phyloP scores from a whole-genome alignment of 768 basidiomycete genomes.

The Tylopilus vinaceipallidus region DNA sequence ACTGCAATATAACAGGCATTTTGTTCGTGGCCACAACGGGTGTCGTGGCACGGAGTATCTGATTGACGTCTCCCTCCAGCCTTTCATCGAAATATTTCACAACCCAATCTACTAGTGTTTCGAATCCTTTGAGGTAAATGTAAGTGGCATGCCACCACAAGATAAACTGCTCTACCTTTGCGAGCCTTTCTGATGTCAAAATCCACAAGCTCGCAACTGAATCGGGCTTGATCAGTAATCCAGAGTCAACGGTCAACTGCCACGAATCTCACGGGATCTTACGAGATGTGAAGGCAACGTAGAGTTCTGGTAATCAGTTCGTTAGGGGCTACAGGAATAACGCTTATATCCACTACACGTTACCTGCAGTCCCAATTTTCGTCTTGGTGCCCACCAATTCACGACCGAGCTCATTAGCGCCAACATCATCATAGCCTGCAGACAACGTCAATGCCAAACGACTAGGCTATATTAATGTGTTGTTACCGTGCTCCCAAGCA shows the following conservation, averaged over 20 bases:
- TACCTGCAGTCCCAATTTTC: slow-evolving; percentile 83
- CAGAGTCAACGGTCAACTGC: not conserved
- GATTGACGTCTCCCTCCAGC: slow-evolving; percentile 42
- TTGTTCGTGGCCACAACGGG: slow-evolving; percentile 57
- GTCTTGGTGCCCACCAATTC: slow-evolving; percentile 55
- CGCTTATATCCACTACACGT: slow-evolving; percentile 1
- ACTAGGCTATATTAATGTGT: not conserved
- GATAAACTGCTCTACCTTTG: slow-evolving; percentile 37
- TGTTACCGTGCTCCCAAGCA: slow-evolving; percentile 70
- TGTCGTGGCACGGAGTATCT: slow-evolving; percentile 48
- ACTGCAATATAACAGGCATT: slow-evolving; percentile 83
- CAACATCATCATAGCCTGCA: slow-evolving; percentile 71
- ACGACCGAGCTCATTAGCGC: slow-evolving; percentile 56
- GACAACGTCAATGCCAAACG: not conserved
- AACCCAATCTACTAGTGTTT: slow-evolving; percentile 67
- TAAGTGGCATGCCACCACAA: not conserved
- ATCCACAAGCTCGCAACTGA: slow-evolving; percentile 63
- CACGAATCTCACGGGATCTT: slow-evolving; percentile 71
- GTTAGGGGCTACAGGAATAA: not conserved
- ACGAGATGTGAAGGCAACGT: slow-evolving; percentile 72
- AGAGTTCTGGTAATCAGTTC: slow-evolving; percentile 51
- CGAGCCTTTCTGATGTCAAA: slow-evolving; percentile 48
- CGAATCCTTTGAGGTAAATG: slow-evolving; percentile 35
- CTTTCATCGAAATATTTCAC: slow-evolving; percentile 62
- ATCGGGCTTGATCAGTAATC: not conserved